Percentiles rank a stretch among this genome's conserved stretches.
Evolutionary conservation across 768 basidiomycete species (phyloP).

Genomic region (Ramaria rubella): DNA sequence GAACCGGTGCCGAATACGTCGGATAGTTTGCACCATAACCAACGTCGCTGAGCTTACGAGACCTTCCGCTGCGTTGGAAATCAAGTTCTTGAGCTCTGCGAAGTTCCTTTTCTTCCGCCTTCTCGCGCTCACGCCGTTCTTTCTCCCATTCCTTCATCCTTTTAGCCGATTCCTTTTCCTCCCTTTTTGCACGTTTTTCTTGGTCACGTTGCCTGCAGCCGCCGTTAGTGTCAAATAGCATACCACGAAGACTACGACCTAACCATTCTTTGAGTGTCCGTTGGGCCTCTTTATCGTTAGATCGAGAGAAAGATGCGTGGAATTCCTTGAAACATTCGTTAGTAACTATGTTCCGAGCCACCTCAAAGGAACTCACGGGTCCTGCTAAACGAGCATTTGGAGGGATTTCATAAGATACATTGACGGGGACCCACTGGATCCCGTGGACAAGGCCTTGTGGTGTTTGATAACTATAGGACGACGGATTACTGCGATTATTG

Average conservation of each 20-base stretch:
- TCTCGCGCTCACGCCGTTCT: conserved; percentile 28
- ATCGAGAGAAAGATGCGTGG: conserved; percentile 47
- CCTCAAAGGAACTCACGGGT: conserved; percentile 32
- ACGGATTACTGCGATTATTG: background rate
- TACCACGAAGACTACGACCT: background rate
- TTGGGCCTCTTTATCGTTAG: conserved; percentile 6
- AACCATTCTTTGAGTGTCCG: conserved; percentile 7
- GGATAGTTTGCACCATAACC: conserved; percentile 41
- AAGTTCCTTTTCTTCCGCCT: conserved; percentile 17
- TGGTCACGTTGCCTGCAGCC: conserved; percentile 35
- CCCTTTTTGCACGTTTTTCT: conserved; percentile 36
- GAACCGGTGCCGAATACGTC: background rate
- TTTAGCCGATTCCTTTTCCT: conserved; percentile 37
- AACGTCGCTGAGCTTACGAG: conserved; percentile 29
- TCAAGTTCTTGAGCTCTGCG: conserved; percentile 17
- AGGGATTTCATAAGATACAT: conserved; percentile 56
- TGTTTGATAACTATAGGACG: conserved; percentile 58
- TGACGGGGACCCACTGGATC: conserved; percentile 61
- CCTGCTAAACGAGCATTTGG: conserved; percentile 53
- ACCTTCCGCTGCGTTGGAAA: conserved; percentile 21
- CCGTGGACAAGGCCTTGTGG: conserved; percentile 60
- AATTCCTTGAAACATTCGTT: conserved; percentile 40
- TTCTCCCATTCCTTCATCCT: conserved; percentile 32
- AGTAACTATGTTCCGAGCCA: background rate
- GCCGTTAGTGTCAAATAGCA: background rate